These are phyloP conservation scores for Phytopythium chamaehyphon DNA, from an alignment of 352 stramenopile species.

Conservation along the genomic window DNA sequence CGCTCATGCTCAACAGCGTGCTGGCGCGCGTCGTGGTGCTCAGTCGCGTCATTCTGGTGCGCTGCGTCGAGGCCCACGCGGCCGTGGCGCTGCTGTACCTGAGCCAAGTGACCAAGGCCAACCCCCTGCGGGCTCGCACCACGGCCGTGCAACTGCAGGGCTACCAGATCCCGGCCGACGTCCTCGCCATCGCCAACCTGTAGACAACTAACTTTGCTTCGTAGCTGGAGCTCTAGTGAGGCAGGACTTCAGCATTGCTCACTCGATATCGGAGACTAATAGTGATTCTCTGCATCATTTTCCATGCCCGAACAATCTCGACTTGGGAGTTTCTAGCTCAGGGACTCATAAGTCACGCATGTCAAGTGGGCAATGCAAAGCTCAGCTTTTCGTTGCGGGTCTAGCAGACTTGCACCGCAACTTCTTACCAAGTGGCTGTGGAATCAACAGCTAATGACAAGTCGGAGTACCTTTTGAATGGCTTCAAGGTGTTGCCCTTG, in stretches of 20 bases:
- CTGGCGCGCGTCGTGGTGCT: conserved; percentile 57
- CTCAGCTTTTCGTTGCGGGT: too few species aligned
- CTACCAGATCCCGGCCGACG: conserved; percentile 46
- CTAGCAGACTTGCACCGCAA: too few species aligned
- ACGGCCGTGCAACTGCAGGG: conserved; percentile 67
- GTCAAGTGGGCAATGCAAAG: too few species aligned
- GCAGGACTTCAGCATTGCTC: too few species aligned
- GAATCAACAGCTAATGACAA: neutral
- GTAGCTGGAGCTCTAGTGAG: neutral
- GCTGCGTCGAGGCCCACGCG: conserved; percentile 59
- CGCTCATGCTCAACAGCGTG: conserved; percentile 74
- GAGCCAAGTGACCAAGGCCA: conserved; percentile 75
- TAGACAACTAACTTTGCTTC: conserved; percentile 14
- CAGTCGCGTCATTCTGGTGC: conserved; percentile 58
- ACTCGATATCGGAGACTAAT: too few species aligned
- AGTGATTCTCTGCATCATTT: too few species aligned
- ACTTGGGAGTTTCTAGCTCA: too few species aligned
- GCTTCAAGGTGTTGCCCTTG: neutral
- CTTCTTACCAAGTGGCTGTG: too few species aligned
- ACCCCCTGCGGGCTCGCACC: conserved; percentile 67
- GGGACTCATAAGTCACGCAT: too few species aligned
- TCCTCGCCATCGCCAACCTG: conserved; percentile 53
- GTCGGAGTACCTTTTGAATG: neutral
- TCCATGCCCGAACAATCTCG: too few species aligned
- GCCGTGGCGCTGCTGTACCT: conserved; percentile 70